Evolutionary conservation across 257 asterid genomes (phyloP), one percentile per base, ranked within the genome.

Genomic region (Euphrasia confusa): DNA sequence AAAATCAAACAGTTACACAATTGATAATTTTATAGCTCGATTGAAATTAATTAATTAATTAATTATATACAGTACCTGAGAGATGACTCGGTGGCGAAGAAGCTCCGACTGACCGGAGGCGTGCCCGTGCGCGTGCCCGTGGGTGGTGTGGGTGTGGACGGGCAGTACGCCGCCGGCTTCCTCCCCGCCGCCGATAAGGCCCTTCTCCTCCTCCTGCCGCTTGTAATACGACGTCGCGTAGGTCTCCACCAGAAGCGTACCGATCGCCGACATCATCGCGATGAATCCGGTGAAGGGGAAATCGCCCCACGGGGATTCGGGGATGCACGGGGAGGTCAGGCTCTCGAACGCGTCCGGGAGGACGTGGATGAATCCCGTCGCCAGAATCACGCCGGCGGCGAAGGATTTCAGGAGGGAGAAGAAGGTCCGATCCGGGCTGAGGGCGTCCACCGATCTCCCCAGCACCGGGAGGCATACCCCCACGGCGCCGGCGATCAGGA

Each of bases 321-420:
- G 6, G 2, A 80, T 26, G 18, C 83, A 80, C 26, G 81, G 77
- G 0, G 83, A 77, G 11, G 77, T 63, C 65, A 80, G 12, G 17
- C 44, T 64, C 1, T 74, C 79, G 24, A 74, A 71, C 0, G 85
- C 78, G 14, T 80, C 83, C 12, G 85, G 85, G 13, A 77, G 4
- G 3, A 80, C 67, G 8, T 80, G 85, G 0, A 79, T 70, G 7
- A 75, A 75, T 3, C 84, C 87, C 10, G 90, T 80, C 7, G 79
- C 67, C 17, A 80, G 28, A 53, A 78, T 78, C 10, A 82, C 80
- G 0, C 86, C 86, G 12, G 84, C 81, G 3, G 89, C 86, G 6
- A 83, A 83, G 6, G 89, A 82, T 30, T 82, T 75, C 4, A 71
- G 26, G 12, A 80, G 7, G 39, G 75, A 57, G 72, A 83, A 83